Evolutionary conservation across 768 basidiomycete species (phyloP).

Genomic region (Collybia nuda): DNA sequence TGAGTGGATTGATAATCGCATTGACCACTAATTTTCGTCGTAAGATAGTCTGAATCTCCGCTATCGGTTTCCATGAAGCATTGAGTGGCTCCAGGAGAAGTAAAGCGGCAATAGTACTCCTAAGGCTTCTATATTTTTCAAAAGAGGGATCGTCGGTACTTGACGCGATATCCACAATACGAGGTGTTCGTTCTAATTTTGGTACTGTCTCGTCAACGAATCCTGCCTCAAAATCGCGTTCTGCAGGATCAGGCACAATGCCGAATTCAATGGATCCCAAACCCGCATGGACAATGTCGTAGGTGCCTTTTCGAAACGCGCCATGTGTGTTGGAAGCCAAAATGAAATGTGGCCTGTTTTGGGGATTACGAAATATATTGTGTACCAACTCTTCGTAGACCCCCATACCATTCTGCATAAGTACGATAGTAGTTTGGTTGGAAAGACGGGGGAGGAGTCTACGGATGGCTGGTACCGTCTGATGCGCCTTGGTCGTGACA

Average conservation of each 20-base stretch:
- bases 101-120: slow-evolving; percentile 67
- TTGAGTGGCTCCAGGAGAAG: slow-evolving; percentile 54
- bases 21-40: slow-evolving; percentile 84
- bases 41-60: slow-evolving; percentile 65
- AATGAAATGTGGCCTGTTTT: slow-evolving; percentile 81
- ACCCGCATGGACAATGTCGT: slow-evolving; percentile 69
- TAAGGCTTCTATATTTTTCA: slow-evolving; percentile 57
- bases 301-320: slow-evolving; percentile 51
- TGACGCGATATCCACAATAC: slow-evolving; percentile 52
- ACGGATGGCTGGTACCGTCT: slow-evolving; percentile 57
- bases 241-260: slow-evolving; percentile 66
- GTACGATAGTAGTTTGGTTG: slow-evolving; percentile 74
- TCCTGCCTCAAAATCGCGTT: slow-evolving; percentile 64
- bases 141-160: slow-evolving; percentile 34
- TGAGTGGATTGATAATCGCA: slow-evolving; percentile 81
- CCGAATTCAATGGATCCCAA: slow-evolving; percentile 75
- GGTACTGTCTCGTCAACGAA: slow-evolving; percentile 33
- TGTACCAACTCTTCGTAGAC: slow-evolving; percentile 76
- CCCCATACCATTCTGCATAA: slow-evolving; percentile 96
- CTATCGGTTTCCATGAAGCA: slow-evolving; percentile 63
- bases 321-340: slow-evolving; percentile 84
- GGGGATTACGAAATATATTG: slow-evolving; percentile 69
- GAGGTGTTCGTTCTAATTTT: slow-evolving; percentile 37
- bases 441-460: slow-evolving; percentile 63
- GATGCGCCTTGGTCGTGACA: slow-evolving; percentile 77